Evolutionary conservation across 2,329 filamentous ascomycete species (phyloP).

Genomic region (Aspergillus nomiae): DNA sequence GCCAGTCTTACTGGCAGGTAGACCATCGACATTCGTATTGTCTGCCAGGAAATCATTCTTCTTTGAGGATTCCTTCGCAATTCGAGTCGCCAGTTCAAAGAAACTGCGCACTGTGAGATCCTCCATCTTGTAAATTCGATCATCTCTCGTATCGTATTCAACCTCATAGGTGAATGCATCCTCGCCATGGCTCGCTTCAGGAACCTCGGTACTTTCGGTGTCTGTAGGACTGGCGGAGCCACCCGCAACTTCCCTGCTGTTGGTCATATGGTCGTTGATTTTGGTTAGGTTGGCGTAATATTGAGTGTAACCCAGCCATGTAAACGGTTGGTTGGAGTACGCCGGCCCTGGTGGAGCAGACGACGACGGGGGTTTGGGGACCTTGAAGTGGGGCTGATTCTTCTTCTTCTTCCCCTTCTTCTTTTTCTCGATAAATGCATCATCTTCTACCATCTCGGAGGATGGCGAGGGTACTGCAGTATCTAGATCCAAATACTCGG

Average conservation of each 20-base stretch:
- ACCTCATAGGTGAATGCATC: slow-evolving; percentile 73
- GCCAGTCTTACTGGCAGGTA: neutral
- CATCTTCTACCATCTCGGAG: slow-evolving; percentile 10
- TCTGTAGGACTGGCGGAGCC: neutral
- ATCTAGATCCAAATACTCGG: slow-evolving; percentile 13
- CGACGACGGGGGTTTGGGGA: slow-evolving; percentile 73
- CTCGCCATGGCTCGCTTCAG: slow-evolving; percentile 52
- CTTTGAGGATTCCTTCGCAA: slow-evolving; percentile 55
- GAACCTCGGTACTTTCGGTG: slow-evolving; percentile 11
- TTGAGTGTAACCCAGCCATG: slow-evolving; percentile 78
- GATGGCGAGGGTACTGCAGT: neutral
- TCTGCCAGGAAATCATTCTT: slow-evolving; percentile 28
- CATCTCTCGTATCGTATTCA: slow-evolving; percentile 82
- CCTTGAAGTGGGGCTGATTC: slow-evolving; percentile 61
- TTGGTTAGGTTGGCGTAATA: slow-evolving; percentile 93
- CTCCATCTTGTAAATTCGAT: slow-evolving; percentile 71
- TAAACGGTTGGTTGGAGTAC: slow-evolving; percentile 82
- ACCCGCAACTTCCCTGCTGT: slow-evolving; percentile 8
- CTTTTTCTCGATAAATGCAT: slow-evolving; percentile 40
- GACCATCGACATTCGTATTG: slow-evolving; percentile 19
- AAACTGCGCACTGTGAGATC: slow-evolving; percentile 85
- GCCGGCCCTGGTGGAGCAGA: slow-evolving; percentile 79
- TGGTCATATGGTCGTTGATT: slow-evolving; percentile 72
- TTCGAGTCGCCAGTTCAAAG: slow-evolving; percentile 75
- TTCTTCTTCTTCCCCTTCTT: slow-evolving; percentile 51